Base-by-base conservation (phyloP, 768 basidiomycete genomes). In the Mycena belliarum region DNA sequence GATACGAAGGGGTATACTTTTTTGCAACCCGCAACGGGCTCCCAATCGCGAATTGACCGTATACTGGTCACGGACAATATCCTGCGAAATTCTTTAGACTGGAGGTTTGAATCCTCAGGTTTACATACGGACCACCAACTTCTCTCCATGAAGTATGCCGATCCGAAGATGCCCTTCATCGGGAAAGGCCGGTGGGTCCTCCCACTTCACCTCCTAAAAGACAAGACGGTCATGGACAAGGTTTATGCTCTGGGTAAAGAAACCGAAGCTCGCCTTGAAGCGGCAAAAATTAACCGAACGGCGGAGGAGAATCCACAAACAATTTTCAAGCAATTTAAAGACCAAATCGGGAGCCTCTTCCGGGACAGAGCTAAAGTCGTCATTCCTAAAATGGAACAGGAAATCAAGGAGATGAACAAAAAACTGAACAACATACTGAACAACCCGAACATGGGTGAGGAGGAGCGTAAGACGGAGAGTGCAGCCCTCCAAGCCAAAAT, bases 21-120 rank as follows among this genome's bases (percentile, higher is more conserved):
- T 42, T 16, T 53, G 11, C 58, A 60, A 15, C 25, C 2, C 6
- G 42, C 29, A 1, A 45, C 52, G 0, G 44, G 25, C 2, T 32
- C 38, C 6, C 61, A 63, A 23, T 57, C 59, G 5, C 21, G 59
- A 33, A 55, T 55, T 7, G 54, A 55, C 23, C 14, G 54, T 8
- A 49, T 55, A 2, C 25, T 49, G 9, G 47, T 49, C 3, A 43
- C 46, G 0, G n/a, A 20, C 1, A n/a, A 44, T 2, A 15, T 49
- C 18, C 16, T 49, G 1, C 32, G 44, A 26, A 14, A 55, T 24
- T 33, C 26, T 0, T 42, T 41, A 24, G 54, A 55, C 28, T 55
- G 54, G 54, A 32, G 26, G 2, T 49, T 55, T 0, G 47, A 55
- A 28, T 24, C 47, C 0, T 15, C 40, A 1, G 54, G 47, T 6